Percentiles rank a stretch among this genome's conserved stretches.
Evolutionary conservation across 805 yeast genomes (phyloP).

Genomic region (Alloascoidea africana): DNA sequence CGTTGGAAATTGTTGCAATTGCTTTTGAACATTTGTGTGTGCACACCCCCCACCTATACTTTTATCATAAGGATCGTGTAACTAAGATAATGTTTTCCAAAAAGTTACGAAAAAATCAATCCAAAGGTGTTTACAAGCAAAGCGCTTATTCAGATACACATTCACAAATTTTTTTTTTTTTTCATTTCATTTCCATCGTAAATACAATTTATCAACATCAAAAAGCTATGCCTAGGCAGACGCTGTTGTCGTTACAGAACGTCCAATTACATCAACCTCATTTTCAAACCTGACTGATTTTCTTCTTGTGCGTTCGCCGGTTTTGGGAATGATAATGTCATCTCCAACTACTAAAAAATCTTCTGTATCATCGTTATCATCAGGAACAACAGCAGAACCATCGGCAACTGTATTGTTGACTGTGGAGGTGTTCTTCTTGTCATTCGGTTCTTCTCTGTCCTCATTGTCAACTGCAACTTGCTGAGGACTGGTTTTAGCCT

Average conservation of each 20-base stretch:
- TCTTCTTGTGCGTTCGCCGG: conserved; percentile 28
- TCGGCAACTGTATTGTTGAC: conserved; percentile 16
- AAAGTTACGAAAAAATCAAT: no score
- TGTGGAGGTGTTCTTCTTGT: background rate
- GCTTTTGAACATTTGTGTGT: no score
- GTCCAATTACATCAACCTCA: conserved; percentile 39
- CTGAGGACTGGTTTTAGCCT: no score
- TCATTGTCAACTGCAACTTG: no score
- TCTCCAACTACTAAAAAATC: background rate
- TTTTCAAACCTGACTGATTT: conserved; percentile 56
- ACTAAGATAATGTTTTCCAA: no score
- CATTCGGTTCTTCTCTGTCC: background rate
- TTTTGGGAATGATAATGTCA: conserved; percentile 2
- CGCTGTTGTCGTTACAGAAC: no score
- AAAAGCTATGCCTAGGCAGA: no score
- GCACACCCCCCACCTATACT: no score
- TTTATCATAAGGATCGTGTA: no score
- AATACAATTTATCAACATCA: no score
- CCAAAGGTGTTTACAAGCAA: conserved; percentile 6
- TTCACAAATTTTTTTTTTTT: conserved; percentile 10
- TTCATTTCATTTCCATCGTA: conserved; percentile 3
- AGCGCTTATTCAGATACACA: conserved; percentile 11
- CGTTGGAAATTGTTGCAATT: no score
- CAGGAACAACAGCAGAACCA: conserved; percentile 33
- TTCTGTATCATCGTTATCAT: conserved; percentile 9